Evolutionary conservation across 768 basidiomycete species (phyloP).

Genomic region (Suillus decipiens): DNA sequence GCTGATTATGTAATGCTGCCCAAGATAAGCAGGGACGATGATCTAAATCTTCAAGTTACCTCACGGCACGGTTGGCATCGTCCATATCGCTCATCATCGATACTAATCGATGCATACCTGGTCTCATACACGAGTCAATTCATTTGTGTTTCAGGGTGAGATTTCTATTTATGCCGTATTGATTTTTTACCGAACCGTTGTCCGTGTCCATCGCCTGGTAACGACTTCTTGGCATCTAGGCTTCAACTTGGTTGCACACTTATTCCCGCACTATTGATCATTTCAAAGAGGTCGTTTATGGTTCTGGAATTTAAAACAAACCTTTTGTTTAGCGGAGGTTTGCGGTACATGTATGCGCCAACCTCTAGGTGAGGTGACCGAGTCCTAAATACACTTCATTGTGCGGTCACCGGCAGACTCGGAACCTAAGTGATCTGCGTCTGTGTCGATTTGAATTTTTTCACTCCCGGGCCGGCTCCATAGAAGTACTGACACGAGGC

Average conservation of each 20-base stretch:
- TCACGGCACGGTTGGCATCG: neutral
- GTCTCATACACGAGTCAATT: neutral
- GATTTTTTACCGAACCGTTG: neutral
- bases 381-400: neutral
- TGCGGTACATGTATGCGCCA: neutral
- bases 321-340: neutral
- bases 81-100: neutral
- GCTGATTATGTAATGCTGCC: conserved; percentile 15
- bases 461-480: neutral
- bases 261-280: neutral
- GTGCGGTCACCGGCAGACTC: neutral
- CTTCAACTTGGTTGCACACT: neutral
- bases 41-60: neutral
- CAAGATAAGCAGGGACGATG: conserved; percentile 8
- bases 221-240: neutral
- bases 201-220: neutral
- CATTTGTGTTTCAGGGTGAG: neutral
- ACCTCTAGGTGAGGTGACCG: neutral
- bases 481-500: neutral
- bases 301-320: neutral
- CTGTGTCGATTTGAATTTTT: neutral
- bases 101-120: neutral
- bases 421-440: neutral
- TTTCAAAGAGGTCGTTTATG: neutral
- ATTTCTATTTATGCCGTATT: neutral